Evolutionary conservation across 257 asterid species (phyloP), one percentile per base, ranked within the genome.

Genomic region (Cordia subcordata): DNA sequence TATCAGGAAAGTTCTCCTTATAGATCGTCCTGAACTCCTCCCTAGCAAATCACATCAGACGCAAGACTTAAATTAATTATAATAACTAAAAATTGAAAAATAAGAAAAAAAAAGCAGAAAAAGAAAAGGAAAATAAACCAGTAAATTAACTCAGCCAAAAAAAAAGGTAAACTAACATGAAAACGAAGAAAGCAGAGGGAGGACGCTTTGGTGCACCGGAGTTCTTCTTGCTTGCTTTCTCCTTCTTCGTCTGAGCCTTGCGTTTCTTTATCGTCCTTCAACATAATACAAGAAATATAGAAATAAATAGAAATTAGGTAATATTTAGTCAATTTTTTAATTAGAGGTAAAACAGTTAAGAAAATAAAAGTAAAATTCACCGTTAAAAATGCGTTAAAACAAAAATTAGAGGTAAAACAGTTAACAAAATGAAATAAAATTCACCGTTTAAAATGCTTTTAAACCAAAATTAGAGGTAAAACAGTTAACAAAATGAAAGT

Each of bases 131-230:
- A 13, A 39, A 14, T 18, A n/a, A 4, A 4, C 8, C 4, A 57
- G 19, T 49, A 61, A 33, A n/a, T n/a, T n/a, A n/a, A n/a, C n/a
- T n/a, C n/a, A n/a, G n/a, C n/a, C n/a, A n/a, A n/a, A n/a, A n/a
- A n/a, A n/a, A n/a, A n/a, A n/a, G n/a, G n/a, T 13, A 16, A 11
- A 3, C 67, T 53, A 37, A 68, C 73, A 68, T 68, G 60, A 61
- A 68, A 39, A 68, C 56, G 45, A 68, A 56, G 64, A 61, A 68
- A 49, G 73, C 73, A 47, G 64, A 27, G 44, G 52, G n/a, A 33
- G 73, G 73, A 61, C 73, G 73, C 68, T 68, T 68, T 47, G 73
- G 73, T 46, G 64, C 73, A 9, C 63, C 73, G n/a, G 73, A 17
- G 32, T 19, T 42, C 64, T 65, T 68, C 63, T 61, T 68, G n/a